Conservation (phyloP, 306 rosid genomes). For the Argentina anserina region DNA sequence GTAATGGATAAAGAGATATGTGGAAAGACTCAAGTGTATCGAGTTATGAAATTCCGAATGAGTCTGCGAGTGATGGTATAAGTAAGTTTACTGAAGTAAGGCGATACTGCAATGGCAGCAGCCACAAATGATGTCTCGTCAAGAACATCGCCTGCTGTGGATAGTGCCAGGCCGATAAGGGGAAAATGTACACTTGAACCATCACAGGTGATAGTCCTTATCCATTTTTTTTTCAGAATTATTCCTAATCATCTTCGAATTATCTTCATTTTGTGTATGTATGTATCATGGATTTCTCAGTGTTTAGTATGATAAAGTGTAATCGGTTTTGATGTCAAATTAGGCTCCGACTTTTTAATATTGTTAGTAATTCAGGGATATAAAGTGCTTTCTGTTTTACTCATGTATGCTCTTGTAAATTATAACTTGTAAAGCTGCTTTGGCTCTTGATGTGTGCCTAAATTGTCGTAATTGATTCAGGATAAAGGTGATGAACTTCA, state of each 20-base stretch:
- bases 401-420: neutral
- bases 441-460: constrained; percentile 63
- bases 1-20: constrained; percentile 55
- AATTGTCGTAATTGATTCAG: constrained; percentile 38
- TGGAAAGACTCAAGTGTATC: constrained; percentile 46
- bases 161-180: constrained; percentile 31
- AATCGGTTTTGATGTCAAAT: neutral
- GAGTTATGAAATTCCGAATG: constrained; percentile 38
- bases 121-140: constrained; percentile 30
- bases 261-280: neutral
- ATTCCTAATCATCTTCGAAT: neutral
- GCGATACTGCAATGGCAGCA: constrained; percentile 25
- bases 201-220: constrained; percentile 49
- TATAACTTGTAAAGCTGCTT: constrained; percentile 16
- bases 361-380: neutral
- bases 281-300: neutral
- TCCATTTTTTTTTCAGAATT: constrained; percentile 4
- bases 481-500: constrained; percentile 34
- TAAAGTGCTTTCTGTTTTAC: neutral
- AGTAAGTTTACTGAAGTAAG: neutral
- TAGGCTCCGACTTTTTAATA: neutral
- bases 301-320: neutral
- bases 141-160: constrained; percentile 29
- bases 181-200: constrained; percentile 64
- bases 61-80: constrained; percentile 14